Percentiles rank a stretch among this genome's conserved stretches.
Conservation (phyloP, 768 basidiomycete species). For the Daedaleopsis nitida region DNA sequence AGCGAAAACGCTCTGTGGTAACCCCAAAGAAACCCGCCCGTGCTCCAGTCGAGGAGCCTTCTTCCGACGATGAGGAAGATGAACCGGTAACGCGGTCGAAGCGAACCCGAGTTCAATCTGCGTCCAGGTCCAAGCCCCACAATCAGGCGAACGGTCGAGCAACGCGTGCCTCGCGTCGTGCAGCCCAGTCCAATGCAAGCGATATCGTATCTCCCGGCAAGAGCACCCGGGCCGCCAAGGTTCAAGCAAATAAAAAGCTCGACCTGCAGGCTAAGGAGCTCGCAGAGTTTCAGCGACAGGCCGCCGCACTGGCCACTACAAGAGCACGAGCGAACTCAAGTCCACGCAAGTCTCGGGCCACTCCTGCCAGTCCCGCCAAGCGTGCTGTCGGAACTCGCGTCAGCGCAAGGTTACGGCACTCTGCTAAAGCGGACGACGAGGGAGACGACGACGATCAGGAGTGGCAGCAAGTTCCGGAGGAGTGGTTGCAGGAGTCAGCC, state of each 20-base stretch:
- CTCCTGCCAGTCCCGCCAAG: slow-evolving; percentile 12
- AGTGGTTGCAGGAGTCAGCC: slow-evolving; percentile 54
- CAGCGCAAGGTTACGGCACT: slow-evolving; percentile 66
- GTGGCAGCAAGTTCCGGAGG: slow-evolving; percentile 81
- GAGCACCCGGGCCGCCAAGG: slow-evolving; percentile 66
- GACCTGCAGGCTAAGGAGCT: slow-evolving; percentile 71
- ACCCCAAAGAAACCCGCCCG: slow-evolving; percentile 24
- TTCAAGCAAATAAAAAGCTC: slow-evolving; percentile 68
- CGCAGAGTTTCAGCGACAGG: slow-evolving; percentile 60
- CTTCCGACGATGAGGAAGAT: slow-evolving; percentile 21
- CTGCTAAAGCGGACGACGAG: slow-evolving; percentile 34
- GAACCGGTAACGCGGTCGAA: slow-evolving; percentile 30
- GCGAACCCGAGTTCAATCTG: slow-evolving; percentile 20
- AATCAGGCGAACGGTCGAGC: slow-evolving; percentile 8
- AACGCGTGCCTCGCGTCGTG: slow-evolving; percentile 13
- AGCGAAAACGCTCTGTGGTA: slow-evolving; percentile 40
- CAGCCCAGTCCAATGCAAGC: slow-evolving; percentile 1
- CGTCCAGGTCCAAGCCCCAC: slow-evolving; percentile 7
- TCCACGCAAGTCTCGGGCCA: slow-evolving; percentile 4
- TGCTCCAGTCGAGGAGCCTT: slow-evolving; percentile 16
- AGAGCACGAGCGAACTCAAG: slow-evolving; percentile 9
- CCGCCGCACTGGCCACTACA: slow-evolving; percentile 29
- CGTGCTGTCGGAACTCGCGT: slow-evolving; percentile 54
- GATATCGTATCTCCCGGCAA: slow-evolving; percentile 36
- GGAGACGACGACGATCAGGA: slow-evolving; percentile 54